Evolutionary conservation across 1,284 basidiomycete species (phyloP), one percentile per base, ranked within the genome.

Genomic region (Meira nashicola): DNA sequence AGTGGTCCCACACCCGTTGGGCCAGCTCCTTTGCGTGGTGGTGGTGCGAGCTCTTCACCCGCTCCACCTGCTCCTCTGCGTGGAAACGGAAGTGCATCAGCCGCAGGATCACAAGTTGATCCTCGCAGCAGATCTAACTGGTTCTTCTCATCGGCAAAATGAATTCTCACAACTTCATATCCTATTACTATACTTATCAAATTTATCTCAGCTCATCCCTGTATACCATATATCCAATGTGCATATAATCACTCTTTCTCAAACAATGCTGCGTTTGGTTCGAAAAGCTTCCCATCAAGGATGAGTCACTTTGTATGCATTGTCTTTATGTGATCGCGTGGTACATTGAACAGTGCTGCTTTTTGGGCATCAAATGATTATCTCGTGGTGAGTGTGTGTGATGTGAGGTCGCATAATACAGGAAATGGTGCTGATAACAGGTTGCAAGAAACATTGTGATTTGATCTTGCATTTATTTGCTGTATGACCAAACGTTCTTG

Each of bases 401-500:
- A 33, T 4, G 8, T 33, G 28, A 39, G 48, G 14, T 17, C 14
- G 23, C 23, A 50, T 50, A 28, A 38, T 50, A 19, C 17, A 50
- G 28, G 28, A 4, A 33, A 33, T 33, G 8, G 28, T 33, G 28
- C 28, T 33, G 28, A 33, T 4, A 33, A 33, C 28, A 8, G 28
- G 28, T 33, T 33, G 28, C 28, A 33, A 33, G 28, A 33, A 33
- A 33, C 28, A 8, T 4, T 33, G 3, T 33, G 28, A 33, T 33
- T 4, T 33, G 28, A 33, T 33, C 25, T 23, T 40, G 17, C 51
- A 8, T 46, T 55, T 70, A 68, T 63, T 71, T 70, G 63, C 65
- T 61, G 60, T 66, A 59, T 44, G 55, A 63, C 73, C 73, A 75
- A 58, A 75, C 73, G 60, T 67, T 67, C 57, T 64, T 66, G 64